These are phyloP conservation scores for Pseudopyrenochaeta lycopersici DNA, from an alignment of 2,329 filamentous ascomycete species.

Conservation along the genomic window DNA sequence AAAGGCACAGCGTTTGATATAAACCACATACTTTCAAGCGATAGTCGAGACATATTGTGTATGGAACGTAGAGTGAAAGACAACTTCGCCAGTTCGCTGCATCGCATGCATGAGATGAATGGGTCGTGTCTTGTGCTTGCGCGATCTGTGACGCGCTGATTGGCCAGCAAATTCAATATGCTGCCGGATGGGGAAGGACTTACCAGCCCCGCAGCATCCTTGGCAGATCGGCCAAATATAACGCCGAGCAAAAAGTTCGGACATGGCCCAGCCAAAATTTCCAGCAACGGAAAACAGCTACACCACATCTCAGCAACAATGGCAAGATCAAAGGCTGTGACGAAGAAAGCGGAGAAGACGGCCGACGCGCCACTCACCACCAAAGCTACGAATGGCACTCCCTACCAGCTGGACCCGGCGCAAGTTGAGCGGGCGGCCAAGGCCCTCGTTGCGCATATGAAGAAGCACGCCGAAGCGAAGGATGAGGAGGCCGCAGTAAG, in stretches of 20 bases:
- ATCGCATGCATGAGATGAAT: constrained; percentile 12
- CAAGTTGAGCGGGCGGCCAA: constrained; percentile 68
- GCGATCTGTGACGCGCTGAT: constrained; percentile 38
- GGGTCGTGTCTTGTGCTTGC: constrained; percentile 33
- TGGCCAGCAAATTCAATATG: constrained; percentile 15
- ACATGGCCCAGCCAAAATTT: constrained; percentile 25
- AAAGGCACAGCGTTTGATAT: background rate
- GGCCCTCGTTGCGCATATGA: constrained; percentile 67
- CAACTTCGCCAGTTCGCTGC: constrained; percentile 23
- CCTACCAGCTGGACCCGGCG: constrained; percentile 55
- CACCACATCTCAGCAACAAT: constrained; percentile 31
- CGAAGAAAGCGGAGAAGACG: constrained; percentile 35
- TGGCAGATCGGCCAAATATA: constrained; percentile 15
- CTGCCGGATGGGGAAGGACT: constrained; percentile 17
- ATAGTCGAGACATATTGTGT: constrained; percentile 12
- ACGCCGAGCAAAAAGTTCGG: constrained; percentile 28
- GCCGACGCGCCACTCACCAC: constrained; percentile 47
- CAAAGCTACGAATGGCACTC: constrained; percentile 46
- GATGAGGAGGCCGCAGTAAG: constrained; percentile 61
- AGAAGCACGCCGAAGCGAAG: constrained; percentile 58
- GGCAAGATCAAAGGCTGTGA: constrained; percentile 41
- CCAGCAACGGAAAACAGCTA: constrained; percentile 20
- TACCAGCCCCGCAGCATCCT: constrained; percentile 21
- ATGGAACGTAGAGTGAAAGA: constrained; percentile 8
- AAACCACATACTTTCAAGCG: background rate